Conservation (phyloP, 2,329 filamentous ascomycete species). For the Colletotrichum orchidophilum region DNA sequence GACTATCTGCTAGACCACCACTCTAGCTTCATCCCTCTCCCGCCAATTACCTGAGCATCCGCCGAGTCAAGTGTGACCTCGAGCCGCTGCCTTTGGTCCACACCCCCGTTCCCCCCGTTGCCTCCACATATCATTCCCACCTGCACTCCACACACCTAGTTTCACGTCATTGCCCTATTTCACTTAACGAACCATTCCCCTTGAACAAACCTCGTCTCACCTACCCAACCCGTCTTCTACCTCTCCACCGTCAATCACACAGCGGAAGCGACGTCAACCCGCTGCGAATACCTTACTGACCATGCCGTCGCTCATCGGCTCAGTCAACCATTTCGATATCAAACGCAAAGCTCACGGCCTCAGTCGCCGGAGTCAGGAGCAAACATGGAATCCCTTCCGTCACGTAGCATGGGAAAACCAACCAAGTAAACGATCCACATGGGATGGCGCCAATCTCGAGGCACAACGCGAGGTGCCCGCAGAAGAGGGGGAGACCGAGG, state of each 20-base stretch:
- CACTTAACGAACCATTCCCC: slow-evolving; percentile 14
- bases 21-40: neutral
- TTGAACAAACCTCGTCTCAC: neutral
- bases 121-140: slow-evolving; percentile 23
- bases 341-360: slow-evolving; percentile 55
- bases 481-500: slow-evolving; percentile 39
- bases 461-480: slow-evolving; percentile 37
- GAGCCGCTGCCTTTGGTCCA: neutral
- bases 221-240: neutral
- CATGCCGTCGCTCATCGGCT: slow-evolving; percentile 24
- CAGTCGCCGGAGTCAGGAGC: slow-evolving; percentile 49
- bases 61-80: neutral
- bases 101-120: slow-evolving; percentile 5
- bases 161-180: slow-evolving; percentile 32
- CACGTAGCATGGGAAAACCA: slow-evolving; percentile 49
- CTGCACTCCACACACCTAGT: slow-evolving; percentile 23
- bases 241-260: neutral
- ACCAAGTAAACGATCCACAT: slow-evolving; percentile 44
- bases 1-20: neutral
- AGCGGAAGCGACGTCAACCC: neutral
- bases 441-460: slow-evolving; percentile 46
- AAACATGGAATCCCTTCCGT: slow-evolving; percentile 55
- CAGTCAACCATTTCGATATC: slow-evolving; percentile 57
- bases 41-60: slow-evolving; percentile 8
- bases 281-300: slow-evolving; percentile 10